Conservation (phyloP, 1,284 basidiomycete genomes). For the Sporisorium exsertum region DNA sequence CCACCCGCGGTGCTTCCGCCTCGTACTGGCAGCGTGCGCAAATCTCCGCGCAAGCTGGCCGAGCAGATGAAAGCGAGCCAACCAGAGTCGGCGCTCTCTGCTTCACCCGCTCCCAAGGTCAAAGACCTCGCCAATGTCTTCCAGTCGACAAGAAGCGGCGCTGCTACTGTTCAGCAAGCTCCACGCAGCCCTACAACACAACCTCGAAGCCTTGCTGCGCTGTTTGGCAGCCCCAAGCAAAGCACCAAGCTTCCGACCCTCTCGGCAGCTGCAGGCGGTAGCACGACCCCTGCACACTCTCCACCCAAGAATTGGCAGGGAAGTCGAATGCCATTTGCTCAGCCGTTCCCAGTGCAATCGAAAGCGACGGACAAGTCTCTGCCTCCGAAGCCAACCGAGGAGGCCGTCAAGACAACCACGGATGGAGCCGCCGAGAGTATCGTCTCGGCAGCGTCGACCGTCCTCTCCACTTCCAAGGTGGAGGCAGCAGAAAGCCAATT, state of each 20-base stretch:
- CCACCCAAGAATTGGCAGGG: conserved; percentile 47
- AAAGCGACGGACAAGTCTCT: conserved; percentile 29
- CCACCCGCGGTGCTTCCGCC: conserved; percentile 38
- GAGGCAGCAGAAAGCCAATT: conserved; percentile 35
- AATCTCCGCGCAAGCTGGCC: conserved; percentile 42
- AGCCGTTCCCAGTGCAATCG: conserved; percentile 14
- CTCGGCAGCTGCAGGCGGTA: conserved; percentile 25
- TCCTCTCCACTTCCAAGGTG: conserved; percentile 18
- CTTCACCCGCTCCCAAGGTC: conserved; percentile 25
- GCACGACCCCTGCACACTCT: conserved; percentile 45
- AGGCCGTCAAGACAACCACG: conserved; percentile 1
- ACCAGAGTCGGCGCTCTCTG: conserved; percentile 17
- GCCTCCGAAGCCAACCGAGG: conserved; percentile 32
- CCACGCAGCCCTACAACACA: conserved; percentile 35
- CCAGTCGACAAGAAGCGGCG: conserved; percentile 11
- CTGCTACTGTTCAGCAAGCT: conserved; percentile 6
- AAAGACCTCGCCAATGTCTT: conserved; percentile 20
- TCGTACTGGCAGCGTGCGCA: conserved; percentile 45
- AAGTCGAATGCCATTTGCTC: conserved; percentile 36
- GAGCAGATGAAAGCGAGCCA: conserved; percentile 29
- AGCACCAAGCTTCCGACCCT: conserved; percentile 39
- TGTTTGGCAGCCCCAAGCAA: conserved; percentile 48
- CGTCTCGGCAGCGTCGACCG: conserved; percentile 27
- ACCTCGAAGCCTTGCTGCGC: conserved; percentile 41
- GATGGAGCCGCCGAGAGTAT: not conserved